These are phyloP conservation scores for Pseudogymnoascus sp. DNA, from an alignment of 2,329 filamentous ascomycete species.

Conservation along the genomic window DNA sequence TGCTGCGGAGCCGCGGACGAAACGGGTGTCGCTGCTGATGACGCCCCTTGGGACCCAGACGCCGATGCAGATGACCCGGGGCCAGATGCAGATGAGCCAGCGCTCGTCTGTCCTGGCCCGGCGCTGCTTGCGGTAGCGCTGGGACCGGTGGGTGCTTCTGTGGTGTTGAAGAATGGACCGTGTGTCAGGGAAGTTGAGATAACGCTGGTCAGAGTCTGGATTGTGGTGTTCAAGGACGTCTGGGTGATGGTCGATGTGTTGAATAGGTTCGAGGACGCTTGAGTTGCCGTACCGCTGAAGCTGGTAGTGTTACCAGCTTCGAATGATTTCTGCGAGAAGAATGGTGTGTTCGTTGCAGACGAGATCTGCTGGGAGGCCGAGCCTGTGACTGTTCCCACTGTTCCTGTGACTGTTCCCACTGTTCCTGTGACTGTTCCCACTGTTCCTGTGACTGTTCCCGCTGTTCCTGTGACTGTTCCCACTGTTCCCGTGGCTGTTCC, in stretches of 20 bases:
- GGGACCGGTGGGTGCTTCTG: not conserved
- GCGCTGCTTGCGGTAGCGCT: not conserved
- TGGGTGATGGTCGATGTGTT: not conserved
- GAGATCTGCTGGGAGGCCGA: not conserved
- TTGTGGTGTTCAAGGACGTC: not conserved
- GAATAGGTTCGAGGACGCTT: not conserved
- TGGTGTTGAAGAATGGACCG: slow-evolving; percentile 2
- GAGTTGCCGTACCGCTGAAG: not conserved
- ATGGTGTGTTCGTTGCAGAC: not conserved
- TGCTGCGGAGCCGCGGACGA: not conserved
- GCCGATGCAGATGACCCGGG: not conserved
- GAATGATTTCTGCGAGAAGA: slow-evolving; percentile 3
- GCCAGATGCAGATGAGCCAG: not conserved
- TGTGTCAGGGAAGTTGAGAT: not conserved
- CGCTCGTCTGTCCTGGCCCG: not conserved
- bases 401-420: not conserved
- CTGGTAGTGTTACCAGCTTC: slow-evolving; percentile 1
- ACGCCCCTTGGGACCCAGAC: not conserved
- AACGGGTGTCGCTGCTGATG: not conserved
- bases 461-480: not conserved
- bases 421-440: not conserved
- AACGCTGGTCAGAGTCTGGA: not conserved
- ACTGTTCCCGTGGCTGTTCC: not conserved
- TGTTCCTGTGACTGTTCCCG: not conserved
- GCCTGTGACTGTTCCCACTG: not conserved